Percentiles rank a stretch among this genome's conserved stretches.
Evolutionary conservation across 129 eudicot genomes (phyloP).

Genomic region (Chrysanthemum makinoi): DNA sequence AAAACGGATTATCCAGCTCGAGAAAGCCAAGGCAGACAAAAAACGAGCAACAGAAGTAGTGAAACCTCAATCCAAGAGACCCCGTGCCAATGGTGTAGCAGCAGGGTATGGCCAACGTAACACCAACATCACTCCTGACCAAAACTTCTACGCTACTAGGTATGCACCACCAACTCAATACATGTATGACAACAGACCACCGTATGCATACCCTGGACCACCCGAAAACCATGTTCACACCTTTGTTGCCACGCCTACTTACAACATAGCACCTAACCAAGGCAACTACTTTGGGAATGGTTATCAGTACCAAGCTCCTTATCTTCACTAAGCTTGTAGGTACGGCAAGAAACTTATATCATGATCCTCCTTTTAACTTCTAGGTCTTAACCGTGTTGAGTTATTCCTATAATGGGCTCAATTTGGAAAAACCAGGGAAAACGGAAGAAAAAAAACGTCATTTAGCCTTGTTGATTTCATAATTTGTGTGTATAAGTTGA

Average conservation of each 20-base stretch:
- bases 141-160: slow-evolving; percentile 63
- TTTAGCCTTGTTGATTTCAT: slow-evolving; percentile 44
- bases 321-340: slow-evolving; percentile 75
- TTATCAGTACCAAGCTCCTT: slow-evolving; percentile 90
- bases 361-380: slow-evolving; percentile 49
- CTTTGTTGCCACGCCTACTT: slow-evolving; percentile 53
- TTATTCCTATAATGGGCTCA: slow-evolving; percentile 38
- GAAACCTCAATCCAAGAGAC: slow-evolving; percentile 88
- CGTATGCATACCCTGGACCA: slow-evolving; percentile 65
- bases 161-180: slow-evolving; percentile 69
- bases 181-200: slow-evolving; percentile 57
- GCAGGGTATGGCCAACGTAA: slow-evolving; percentile 48
- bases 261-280: slow-evolving; percentile 64
- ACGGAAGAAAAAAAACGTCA: slow-evolving; percentile 10
- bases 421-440: slow-evolving; percentile 29
- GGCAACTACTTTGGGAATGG: slow-evolving; percentile 73
- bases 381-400: slow-evolving; percentile 64
- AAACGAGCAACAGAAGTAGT: slow-evolving; percentile 79
- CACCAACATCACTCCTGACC: slow-evolving; percentile 43
- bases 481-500: slow-evolving; percentile 67
- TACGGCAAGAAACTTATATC: slow-evolving; percentile 42
- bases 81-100: slow-evolving; percentile 70
- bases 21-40: slow-evolving; percentile 94
- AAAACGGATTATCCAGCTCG: slow-evolving; percentile 62
- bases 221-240: slow-evolving; percentile 54